Conservation (phyloP, 306 rosid species). For the Pachyrhizus erosus region DNA sequence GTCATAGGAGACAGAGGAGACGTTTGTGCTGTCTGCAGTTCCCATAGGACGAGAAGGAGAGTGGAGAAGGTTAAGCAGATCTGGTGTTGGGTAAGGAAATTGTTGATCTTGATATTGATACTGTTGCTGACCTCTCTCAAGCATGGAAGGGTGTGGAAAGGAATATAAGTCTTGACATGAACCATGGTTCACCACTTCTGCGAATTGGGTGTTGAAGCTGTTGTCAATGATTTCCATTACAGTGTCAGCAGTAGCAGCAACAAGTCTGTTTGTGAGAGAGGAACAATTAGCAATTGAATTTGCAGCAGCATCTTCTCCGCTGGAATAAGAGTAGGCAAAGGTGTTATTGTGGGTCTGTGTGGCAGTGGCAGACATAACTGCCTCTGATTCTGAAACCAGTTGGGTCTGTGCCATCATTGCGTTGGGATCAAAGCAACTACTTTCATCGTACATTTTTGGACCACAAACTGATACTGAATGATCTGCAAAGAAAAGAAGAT, state of each 20-base stretch:
- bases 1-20: constrained; percentile 48
- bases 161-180: too few relatives aligned
- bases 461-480: neutral
- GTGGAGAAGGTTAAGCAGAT: constrained; percentile 67
- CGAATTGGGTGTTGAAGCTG: too few relatives aligned
- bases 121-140: too few relatives aligned
- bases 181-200: too few relatives aligned
- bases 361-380: constrained; percentile 24
- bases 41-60: constrained; percentile 42
- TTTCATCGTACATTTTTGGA: constrained; percentile 42
- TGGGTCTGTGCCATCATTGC: constrained; percentile 35
- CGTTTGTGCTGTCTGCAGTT: constrained; percentile 35
- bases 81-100: constrained; percentile 56
- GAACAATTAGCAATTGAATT: too few relatives aligned
- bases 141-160: neutral
- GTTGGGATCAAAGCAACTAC: constrained; percentile 39
- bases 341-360: neutral
- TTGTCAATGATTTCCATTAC: constrained; percentile 50
- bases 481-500: neutral
- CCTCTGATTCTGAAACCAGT: constrained; percentile 27
- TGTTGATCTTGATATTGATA: too few relatives aligned
- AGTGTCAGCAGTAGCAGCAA: neutral
- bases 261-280: too few relatives aligned
- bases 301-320: constrained; percentile 19
- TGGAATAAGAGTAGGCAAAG: constrained; percentile 31